A percentile compares a stretch with the other conserved stretches of the same genome.
phyloP scores from a whole-genome alignment of 805 yeast genomes.

The Ogataea henricii region DNA sequence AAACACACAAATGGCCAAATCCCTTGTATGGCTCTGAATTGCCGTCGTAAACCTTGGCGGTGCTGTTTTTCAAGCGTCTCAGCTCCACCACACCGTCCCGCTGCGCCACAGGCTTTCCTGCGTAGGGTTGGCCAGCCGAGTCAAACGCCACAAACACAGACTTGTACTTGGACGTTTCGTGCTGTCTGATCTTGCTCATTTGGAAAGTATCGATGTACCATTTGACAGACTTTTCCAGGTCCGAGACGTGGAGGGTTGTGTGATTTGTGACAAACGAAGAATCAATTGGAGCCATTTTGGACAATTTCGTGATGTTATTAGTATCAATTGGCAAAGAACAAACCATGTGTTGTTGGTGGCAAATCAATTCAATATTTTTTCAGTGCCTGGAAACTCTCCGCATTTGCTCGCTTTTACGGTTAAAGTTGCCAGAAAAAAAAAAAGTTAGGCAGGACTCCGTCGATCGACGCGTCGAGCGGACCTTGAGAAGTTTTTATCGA shows the following conservation, averaged over 20 bases:
- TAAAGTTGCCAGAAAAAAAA: not conserved
- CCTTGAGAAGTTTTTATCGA: too few species aligned
- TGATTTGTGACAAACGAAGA: slow-evolving; percentile 51
- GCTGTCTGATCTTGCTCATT: slow-evolving; percentile 56
- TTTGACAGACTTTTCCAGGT: slow-evolving; percentile 69
- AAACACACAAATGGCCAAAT: slow-evolving; percentile 89
- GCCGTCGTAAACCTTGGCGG: slow-evolving; percentile 70
- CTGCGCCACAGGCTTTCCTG: slow-evolving; percentile 40
- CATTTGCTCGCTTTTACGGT: not conserved
- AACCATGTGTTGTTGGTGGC: not conserved
- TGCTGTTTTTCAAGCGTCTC: slow-evolving; percentile 70
- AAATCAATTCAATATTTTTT: not conserved
- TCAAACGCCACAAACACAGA: slow-evolving; percentile 69
- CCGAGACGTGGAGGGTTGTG: slow-evolving; percentile 78
- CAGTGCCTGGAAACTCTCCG: not conserved
- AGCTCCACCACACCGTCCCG: slow-evolving; percentile 78
- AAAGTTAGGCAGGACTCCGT: not conserved
- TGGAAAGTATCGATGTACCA: slow-evolving; percentile 80
- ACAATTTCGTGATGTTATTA: not conserved
- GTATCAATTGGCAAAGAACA: not conserved
- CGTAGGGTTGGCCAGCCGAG: slow-evolving; percentile 41
- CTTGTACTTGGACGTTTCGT: slow-evolving; percentile 60
- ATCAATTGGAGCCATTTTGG: slow-evolving; percentile 5
- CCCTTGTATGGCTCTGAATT: slow-evolving; percentile 85
- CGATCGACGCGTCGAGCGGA: not conserved